Evolutionary conservation across 2,329 filamentous ascomycete species (phyloP).

Genomic region (Domatiomyces globalis): DNA sequence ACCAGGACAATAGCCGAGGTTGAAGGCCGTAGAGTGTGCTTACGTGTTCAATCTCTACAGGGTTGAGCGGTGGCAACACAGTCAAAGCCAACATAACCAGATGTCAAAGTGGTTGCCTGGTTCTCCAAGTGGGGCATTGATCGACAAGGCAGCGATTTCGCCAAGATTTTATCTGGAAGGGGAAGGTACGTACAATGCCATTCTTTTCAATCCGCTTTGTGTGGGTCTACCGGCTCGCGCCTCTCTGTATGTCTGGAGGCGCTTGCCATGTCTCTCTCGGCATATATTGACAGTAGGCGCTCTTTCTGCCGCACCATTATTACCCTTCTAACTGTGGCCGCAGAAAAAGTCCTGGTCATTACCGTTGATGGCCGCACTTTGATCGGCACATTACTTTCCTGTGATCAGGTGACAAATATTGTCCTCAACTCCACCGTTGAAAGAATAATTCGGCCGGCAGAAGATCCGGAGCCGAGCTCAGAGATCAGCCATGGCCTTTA

Average conservation of each 20-base stretch:
- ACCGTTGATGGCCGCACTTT: slow-evolving; percentile 84
- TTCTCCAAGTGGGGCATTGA: no score
- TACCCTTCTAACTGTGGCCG: slow-evolving; percentile 1
- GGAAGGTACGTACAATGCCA: neutral
- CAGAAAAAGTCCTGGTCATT: slow-evolving; percentile 83
- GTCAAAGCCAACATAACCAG: no score
- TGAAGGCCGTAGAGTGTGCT: no score
- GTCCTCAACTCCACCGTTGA: slow-evolving; percentile 74
- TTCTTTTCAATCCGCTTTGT: neutral
- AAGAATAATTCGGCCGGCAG: slow-evolving; percentile 72
- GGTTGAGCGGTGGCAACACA: no score
- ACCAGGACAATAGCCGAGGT: no score
- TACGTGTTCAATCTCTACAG: no score
- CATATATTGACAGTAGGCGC: neutral
- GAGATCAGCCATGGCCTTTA: slow-evolving; percentile 78
- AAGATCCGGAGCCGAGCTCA: slow-evolving; percentile 67
- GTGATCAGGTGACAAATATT: slow-evolving; percentile 85
- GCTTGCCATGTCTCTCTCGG: neutral
- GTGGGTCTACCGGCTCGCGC: neutral
- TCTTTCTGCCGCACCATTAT: no score
- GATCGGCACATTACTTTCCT: slow-evolving; percentile 67
- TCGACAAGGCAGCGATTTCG: no score
- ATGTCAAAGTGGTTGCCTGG: no score
- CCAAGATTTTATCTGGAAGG: neutral
- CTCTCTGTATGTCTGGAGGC: neutral